Conservation (phyloP, 2,329 filamentous ascomycete genomes). For the Microcyclospora pomicola region DNA sequence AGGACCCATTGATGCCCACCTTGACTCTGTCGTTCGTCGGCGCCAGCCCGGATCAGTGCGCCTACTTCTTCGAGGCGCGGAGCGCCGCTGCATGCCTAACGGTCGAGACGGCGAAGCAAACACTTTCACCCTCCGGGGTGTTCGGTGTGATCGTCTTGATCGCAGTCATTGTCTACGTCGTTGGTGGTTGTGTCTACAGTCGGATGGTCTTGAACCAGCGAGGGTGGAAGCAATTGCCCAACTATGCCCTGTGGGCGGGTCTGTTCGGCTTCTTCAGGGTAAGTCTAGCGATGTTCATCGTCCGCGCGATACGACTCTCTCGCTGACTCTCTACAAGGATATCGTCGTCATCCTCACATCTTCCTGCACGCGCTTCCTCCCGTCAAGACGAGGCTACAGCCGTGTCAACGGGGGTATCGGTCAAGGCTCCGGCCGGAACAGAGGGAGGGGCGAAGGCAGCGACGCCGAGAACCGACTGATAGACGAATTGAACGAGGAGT, state of each 20-base stretch:
- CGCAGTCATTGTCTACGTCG: conserved; percentile 73
- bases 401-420: conserved; percentile 42
- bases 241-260: conserved; percentile 84
- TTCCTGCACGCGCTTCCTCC: conserved; percentile 54
- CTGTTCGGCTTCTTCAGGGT: conserved; percentile 76
- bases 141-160: conserved; percentile 75
- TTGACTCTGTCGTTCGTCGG: conserved; percentile 74
- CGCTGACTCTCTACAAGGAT: conserved; percentile 24
- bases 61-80: conserved; percentile 90
- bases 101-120: conserved; percentile 41
- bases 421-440: conserved; percentile 31
- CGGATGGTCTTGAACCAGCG: conserved; percentile 85
- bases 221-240: conserved; percentile 89
- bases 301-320: not conserved
- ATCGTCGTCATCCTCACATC: conserved; percentile 55
- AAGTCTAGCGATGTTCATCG: conserved; percentile 13
- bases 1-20: conserved; percentile 54
- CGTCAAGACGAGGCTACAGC: conserved; percentile 52
- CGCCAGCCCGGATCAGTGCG: conserved; percentile 69
- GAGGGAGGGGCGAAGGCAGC: conserved; percentile 29
- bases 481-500: conserved; percentile 91
- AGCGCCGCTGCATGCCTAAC: conserved; percentile 73
- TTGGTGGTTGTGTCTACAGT: conserved; percentile 91
- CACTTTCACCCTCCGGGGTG: conserved; percentile 56
- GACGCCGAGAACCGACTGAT: conserved; percentile 91